Base-by-base conservation (phyloP, 2,329 filamentous ascomycete species). In the Calonectria montana region DNA sequence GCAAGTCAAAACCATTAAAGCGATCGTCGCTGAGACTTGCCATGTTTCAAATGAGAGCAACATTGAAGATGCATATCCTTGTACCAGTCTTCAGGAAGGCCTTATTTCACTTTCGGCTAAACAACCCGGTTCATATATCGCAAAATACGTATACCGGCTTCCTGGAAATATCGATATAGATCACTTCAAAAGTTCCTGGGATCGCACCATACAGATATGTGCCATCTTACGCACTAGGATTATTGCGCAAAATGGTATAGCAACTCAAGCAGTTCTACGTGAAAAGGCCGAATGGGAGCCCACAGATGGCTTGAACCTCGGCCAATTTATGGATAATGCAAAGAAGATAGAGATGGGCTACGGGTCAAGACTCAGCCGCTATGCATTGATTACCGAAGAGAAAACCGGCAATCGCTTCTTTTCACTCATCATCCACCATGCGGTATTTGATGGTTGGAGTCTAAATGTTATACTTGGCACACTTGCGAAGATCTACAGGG, bases 81-180 rank as follows among this genome's bases (percentile, higher is more conserved):
- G 81, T 68, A 81, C 82, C 0, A 72, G 81, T 1, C 67, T 84
- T 1, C 83, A 85, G 37, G 81, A 81, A 66, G 82, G 82, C 2
- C 75, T 86, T 3, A 72, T 85, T 23, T 76, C 72, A n/a, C 50
- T 72, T 21, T 61, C 70, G 12, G 35, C 48, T 16, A 70, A 70
- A 55, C 70, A 62, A 18, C 47, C 67, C 25, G 67, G 68, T 15
- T 62, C 55, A 10, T 74, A 74, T 35, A 66, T 71, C 25, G 65
- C 63, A 15, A 67, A 66, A 45, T 31, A 53, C n/a, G 45, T 65
- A 18, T 65, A 65, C 43, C 62, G 62, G 8, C 29, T 65, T 21
- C 29, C 62, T 2, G 13, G 39, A 10, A 31, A 45, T 48, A n/a
- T 65, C 21, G 21, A 65, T 6, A 1, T 50, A 4, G 43, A 21